Conservation (phyloP, 768 basidiomycete species). For the Macrolepiota dolichaula region DNA sequence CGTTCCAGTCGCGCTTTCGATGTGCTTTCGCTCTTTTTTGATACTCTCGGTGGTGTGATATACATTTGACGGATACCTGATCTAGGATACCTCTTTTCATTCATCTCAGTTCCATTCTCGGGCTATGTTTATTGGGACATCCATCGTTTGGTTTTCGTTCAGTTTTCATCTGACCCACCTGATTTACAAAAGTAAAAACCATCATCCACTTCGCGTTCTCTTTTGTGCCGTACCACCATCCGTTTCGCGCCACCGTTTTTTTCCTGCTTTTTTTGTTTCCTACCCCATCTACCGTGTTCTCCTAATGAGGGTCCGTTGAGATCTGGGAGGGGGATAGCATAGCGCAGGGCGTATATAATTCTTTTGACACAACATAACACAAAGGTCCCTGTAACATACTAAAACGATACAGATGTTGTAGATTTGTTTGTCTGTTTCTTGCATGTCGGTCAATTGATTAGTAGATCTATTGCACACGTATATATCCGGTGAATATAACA, state of each 20-base stretch:
- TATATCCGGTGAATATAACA: no score
- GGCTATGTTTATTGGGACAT: conserved; percentile 12
- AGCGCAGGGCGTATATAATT: background rate
- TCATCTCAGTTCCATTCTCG: conserved; percentile 4
- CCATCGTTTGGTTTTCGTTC: background rate
- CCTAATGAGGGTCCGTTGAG: background rate
- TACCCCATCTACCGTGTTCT: background rate
- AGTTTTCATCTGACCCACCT: background rate
- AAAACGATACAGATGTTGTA: background rate
- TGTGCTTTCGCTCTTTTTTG: conserved; percentile 4
- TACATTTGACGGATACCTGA: background rate
- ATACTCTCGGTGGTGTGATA: background rate
- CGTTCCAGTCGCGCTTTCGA: background rate
- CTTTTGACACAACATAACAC: background rate
- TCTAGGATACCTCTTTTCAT: conserved; percentile 8
- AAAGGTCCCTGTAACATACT: conserved; percentile 5
- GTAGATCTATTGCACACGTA: no score
- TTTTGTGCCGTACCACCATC: background rate
- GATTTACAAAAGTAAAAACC: background rate
- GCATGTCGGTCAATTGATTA: background rate
- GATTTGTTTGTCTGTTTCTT: background rate
- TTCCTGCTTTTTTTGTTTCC: background rate
- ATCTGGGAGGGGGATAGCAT: background rate
- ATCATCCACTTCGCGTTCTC: background rate
- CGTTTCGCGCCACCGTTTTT: background rate